Base-by-base conservation (phyloP, 148 eudicot genomes). In the Vaccinium darrowii region DNA sequence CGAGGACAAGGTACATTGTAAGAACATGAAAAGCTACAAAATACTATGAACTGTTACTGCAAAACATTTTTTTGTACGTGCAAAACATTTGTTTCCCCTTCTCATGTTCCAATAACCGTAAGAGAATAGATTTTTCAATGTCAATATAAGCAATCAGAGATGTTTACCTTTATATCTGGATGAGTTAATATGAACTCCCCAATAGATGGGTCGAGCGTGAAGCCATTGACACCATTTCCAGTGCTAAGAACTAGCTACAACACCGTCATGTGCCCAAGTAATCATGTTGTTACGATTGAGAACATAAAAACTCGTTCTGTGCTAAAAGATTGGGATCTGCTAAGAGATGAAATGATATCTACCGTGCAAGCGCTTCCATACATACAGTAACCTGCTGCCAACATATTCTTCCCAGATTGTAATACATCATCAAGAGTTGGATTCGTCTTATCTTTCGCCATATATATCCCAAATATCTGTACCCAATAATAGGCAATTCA, bases 331-430 rank as follows among this genome's bases (percentile, higher is more conserved):
- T 3, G 53, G 18, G 7, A 47, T 43, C 25, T 8, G 19, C 8
- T 39, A 18, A 43, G 47, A 43, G 47, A 43, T 43, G 6, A 43
- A 21, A 0, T 19, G 2, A 5, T 58, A 18, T 58, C n/a, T 95
- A 97, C 99, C 95, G 92, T 94, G 96, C 99, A 97, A 84, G 98
- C 95, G 84, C 99, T 97, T 76, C 99, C 99, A 76, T 97, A 97
- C 98, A 97, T 94, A 90, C 99, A 97, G 85, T 97, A 97, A 80
- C 99, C 99, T 85, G 99, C 99, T 33, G 98, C 99, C 57, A 95
- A 39, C 99, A 97, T 90, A 60, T 91, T 84, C 84, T 86, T 94
- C 84, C 99, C 99, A 54, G 99, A 91, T 89, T 93, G 93, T 88
- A 97, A 86, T 60, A 94, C 98, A 88, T 95, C 95, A 53, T 89